Base-by-base conservation (phyloP, 768 basidiomycete species). In the Russula dissimulans region DNA sequence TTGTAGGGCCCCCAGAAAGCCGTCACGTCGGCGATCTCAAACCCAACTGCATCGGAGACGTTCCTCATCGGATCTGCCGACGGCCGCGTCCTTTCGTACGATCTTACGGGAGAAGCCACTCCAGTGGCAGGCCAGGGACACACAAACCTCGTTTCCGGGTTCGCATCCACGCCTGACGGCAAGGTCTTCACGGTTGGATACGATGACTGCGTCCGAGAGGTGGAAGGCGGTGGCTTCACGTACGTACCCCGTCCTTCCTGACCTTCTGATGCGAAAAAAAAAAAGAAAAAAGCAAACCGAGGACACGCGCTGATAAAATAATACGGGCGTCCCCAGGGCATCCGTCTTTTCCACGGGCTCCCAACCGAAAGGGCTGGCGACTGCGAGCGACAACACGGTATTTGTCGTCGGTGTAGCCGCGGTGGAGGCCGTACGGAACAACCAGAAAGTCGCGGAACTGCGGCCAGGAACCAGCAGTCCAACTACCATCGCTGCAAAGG, bases 61-160 rank as follows among this genome's bases (percentile, higher is more conserved):
- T 91, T 95, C 76, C 76, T 93, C 58, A 80, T 84, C 0, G 93
- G 93, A 17, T 84, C 86, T 0, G 84, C 86, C 4, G 89, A 92
- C 62, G 92, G 93, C 1, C 85, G 89, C 14, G 74, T 85, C 1
- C 76, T 86, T 49, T 78, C 84, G 2, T 91, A 87, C 69, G 79
- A 83, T 15, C 74, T 78, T 0, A 66, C 73, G 3, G 78, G 77
- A 38, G 77, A 77, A 56, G 81, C 79, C 17, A 70, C 71, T 6
- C 67, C 70, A 14, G 71, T 91, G 12, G 69, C 71, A 26, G 93
- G 94, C 4, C 73, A 79, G 3, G 81, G 83, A 0, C 95, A 95
- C 71, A 78, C 82, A 6, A 89, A 77, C 62, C 76, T 87, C 51
- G 79, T 97, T 18, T 79, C 84, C 0, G 85, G 79, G 0, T 71